Evolutionary conservation across 192 early-diverging fungal species (phyloP), one percentile per base, ranked within the genome.

Genomic region (Rhizoclosmatium globosum): DNA sequence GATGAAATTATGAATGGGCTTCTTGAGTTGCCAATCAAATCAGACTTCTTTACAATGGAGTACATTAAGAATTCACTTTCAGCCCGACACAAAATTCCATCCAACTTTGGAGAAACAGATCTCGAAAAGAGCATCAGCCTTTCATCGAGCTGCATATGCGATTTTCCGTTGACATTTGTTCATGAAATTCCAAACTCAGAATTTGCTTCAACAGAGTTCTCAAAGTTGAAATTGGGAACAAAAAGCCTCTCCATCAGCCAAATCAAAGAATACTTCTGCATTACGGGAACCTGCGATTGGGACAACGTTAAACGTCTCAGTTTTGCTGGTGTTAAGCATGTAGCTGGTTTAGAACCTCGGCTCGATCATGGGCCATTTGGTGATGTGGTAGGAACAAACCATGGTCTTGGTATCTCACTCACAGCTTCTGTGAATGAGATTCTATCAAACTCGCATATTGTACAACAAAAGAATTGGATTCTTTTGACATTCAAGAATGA

Each of bases 1-100:
- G 91, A 95, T 64, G 93, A 95, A 81, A 86, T 95, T 23, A 90
- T 95, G 86, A 89, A 92, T 78, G 84, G 87, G 0, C 76, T 95
- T 31, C 79, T 95, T 42, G 81, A 87, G 23, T 81, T 91, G n/a
- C 74, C 74, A 4, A 66, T 47, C 11, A 56, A 31, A 6, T 2
- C 46, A 17, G 47, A 66, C 23, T 4, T 23, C 6, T 76, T 76
- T 42, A 50, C 74, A 4, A 21, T 67, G 15, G 64, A 66, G 4
- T 67, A 62, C 50, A 76, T 76, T 17, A 19, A 38, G 21, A 38
- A 64, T 43, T 66, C 62, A 31, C 19, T 76, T 43, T 43, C 19
- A 7, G n/a, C 19, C 15, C 41, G 74, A 4, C 74, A 76, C 45
- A 50, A 9, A 72, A 83, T 4, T 89, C 91, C 7, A 81, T 92